These are phyloP conservation scores for Melastoma malabathricum DNA, from an alignment of 345 rosid species.

Conservation along the genomic window DNA sequence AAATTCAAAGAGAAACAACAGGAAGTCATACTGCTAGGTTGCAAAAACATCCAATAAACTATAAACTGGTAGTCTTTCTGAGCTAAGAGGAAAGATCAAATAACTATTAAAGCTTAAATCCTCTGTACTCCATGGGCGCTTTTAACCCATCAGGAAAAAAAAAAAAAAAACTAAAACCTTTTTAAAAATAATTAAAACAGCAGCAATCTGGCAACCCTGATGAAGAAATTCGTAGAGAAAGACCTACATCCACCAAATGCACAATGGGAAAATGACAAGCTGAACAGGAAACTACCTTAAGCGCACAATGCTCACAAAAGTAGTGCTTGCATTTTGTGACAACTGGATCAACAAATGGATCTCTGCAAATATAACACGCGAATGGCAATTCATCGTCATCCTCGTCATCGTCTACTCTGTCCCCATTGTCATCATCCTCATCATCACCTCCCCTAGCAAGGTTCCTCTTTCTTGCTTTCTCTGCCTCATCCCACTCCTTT, in stretches of 20 bases:
- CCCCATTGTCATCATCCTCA: conserved; percentile 32
- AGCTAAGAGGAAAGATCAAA: not conserved
- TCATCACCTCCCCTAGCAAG: conserved; percentile 52
- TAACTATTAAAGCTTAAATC: not conserved
- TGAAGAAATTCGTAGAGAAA: no score
- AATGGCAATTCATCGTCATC: conserved; percentile 53
- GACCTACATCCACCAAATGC: no score
- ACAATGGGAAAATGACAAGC: no score
- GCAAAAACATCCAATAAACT: conserved; percentile 1
- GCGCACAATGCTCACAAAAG: conserved; percentile 91
- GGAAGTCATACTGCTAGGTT: not conserved
- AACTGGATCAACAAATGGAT: conserved; percentile 70
- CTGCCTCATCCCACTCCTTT: conserved; percentile 88
- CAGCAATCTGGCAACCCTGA: not conserved
- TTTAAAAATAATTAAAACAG: no score
- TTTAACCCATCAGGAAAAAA: no score
- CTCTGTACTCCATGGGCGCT: no score
- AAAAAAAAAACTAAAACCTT: no score
- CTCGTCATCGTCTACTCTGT: conserved; percentile 16
- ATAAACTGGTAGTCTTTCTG: no score
- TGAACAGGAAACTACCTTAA: conserved; percentile 33
- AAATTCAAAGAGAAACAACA: not conserved
- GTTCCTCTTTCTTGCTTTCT: conserved; percentile 66
- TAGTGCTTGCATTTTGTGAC: conserved; percentile 79
- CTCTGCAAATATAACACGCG: conserved; percentile 80